These are phyloP conservation scores for Phytophthora crassamura DNA, from an alignment of 352 stramenopile species.

Conservation along the genomic window DNA sequence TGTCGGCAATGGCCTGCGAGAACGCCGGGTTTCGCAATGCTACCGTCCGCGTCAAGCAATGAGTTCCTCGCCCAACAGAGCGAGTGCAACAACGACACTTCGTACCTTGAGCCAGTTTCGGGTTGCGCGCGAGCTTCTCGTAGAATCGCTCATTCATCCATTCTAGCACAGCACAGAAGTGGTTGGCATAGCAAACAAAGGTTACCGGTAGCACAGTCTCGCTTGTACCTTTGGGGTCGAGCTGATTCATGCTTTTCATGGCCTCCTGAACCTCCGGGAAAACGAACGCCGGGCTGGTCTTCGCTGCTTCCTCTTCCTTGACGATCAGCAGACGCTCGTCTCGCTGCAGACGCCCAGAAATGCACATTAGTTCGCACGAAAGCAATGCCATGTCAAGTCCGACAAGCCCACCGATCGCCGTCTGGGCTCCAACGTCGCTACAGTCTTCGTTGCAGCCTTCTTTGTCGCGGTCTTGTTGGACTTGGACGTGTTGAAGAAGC, in stretches of 20 bases:
- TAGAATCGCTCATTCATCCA: slow-evolving; percentile 84
- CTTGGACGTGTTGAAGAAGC: slow-evolving; percentile 62
- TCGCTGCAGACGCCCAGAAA: slow-evolving; percentile 29
- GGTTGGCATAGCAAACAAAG: neutral
- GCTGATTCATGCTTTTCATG: slow-evolving; percentile 62
- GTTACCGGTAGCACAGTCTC: neutral
- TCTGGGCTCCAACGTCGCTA: slow-evolving; percentile 14
- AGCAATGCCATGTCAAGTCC: neutral
- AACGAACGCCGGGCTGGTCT: slow-evolving; percentile 44
- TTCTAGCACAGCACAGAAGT: slow-evolving; percentile 32
- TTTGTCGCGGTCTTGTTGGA: slow-evolving; percentile 16
- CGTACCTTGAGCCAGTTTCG: slow-evolving; percentile 61
- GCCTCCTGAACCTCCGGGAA: slow-evolving; percentile 82
- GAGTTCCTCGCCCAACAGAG: no score
- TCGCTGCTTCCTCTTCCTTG: slow-evolving; percentile 27
- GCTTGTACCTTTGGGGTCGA: slow-evolving; percentile 64
- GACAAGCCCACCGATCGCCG: slow-evolving; percentile 14
- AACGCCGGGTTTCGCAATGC: slow-evolving; percentile 77
- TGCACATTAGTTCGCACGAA: slow-evolving; percentile 3
- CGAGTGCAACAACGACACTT: no score
- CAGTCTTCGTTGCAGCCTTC: slow-evolving; percentile 2
- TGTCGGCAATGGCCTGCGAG: slow-evolving; percentile 68
- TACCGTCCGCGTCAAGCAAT: no score
- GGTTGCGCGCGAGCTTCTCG: slow-evolving; percentile 66
- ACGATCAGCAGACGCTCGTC: slow-evolving; percentile 51